These are phyloP conservation scores for Coniochaeta pulveracea DNA, from an alignment of 2,329 filamentous ascomycete species.

Conservation along the genomic window DNA sequence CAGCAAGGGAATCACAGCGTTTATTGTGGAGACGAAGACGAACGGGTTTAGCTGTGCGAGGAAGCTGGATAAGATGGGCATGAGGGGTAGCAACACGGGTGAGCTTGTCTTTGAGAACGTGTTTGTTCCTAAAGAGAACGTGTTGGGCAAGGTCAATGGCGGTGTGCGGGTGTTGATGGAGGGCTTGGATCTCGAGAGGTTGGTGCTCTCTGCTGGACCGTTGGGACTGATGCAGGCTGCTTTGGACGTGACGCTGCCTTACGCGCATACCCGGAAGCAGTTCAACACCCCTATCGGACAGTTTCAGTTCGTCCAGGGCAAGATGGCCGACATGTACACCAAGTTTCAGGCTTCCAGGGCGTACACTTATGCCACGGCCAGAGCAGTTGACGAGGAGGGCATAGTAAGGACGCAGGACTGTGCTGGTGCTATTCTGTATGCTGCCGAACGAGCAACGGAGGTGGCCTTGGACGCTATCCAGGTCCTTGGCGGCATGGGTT, in stretches of 20 bases:
- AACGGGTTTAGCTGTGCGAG: conserved; percentile 76
- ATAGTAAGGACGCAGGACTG: conserved; percentile 79
- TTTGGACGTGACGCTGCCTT: conserved; percentile 78
- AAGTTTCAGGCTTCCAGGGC: conserved; percentile 75
- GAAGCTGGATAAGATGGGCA: conserved; percentile 96
- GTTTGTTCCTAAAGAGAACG: conserved; percentile 73
- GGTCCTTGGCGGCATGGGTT: conserved; percentile 88
- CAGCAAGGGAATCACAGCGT: conserved; percentile 89
- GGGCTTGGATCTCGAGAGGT: conserved; percentile 83
- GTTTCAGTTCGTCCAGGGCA: conserved; percentile 88
- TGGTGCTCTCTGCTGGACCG: conserved; percentile 84
- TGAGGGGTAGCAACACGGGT: conserved; percentile 94
- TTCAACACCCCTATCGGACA: conserved; percentile 80
- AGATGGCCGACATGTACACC: conserved; percentile 95
- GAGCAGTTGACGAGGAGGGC: conserved; percentile 65
- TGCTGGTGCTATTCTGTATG: conserved; percentile 86
- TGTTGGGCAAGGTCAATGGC: conserved; percentile 68
- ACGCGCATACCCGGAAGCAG: conserved; percentile 79
- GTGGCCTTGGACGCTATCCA: conserved; percentile 82
- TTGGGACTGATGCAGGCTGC: conserved; percentile 90
- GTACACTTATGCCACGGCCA: conserved; percentile 80
- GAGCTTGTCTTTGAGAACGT: conserved; percentile 86
- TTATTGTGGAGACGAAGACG: conserved; percentile 63
- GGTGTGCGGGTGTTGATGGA: conserved; percentile 93
- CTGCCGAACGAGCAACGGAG: conserved; percentile 82